Conservation (phyloP, 2,329 filamentous ascomycete genomes). For the Epichloe sibirici region DNA sequence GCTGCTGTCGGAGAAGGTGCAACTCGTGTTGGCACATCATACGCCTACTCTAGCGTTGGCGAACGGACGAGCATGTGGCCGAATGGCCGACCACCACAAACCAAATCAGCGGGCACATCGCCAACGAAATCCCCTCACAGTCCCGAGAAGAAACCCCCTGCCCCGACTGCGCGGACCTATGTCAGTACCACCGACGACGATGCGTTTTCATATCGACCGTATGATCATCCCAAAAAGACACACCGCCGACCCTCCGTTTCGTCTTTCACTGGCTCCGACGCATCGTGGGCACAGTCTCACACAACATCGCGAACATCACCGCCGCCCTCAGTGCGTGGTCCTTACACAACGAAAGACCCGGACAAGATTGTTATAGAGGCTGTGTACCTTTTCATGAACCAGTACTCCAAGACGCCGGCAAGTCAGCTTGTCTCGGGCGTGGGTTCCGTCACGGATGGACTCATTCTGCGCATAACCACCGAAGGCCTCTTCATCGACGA, state of each 20-base stretch:
- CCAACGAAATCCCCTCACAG: conserved; percentile 14
- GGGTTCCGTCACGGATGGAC: conserved; percentile 76
- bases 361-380: conserved; percentile 93
- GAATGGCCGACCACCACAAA: conserved; percentile 32
- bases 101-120: conserved; percentile 18
- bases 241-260: conserved; percentile 52
- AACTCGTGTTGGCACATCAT: conserved; percentile 37
- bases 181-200: conserved; percentile 48
- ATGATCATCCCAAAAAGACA: conserved; percentile 54
- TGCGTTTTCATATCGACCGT: conserved; percentile 62
- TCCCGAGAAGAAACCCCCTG: conserved; percentile 28
- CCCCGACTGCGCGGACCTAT: conserved; percentile 45
- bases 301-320: conserved; percentile 76
- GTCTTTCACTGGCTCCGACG: conserved; percentile 61
- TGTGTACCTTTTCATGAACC: conserved; percentile 86
- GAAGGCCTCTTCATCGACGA: conserved; percentile 97
- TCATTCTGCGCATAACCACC: conserved; percentile 83
- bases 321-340: conserved; percentile 62
- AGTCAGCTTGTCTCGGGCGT: conserved; percentile 79
- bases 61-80: conserved; percentile 62
- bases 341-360: conserved; percentile 80
- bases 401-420: conserved; percentile 78
- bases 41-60: conserved; percentile 52
- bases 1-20: conserved; percentile 15
- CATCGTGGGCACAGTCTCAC: conserved; percentile 74